These are phyloP conservation scores for apple (Malus domestica) DNA, from an alignment of 306 rosid genomes.

Conservation along the genomic window ASM211411v1 NC_041805.1:23569001-23569500, in stretches of 20 bases:
- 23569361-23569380: not conserved
- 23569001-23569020: conserved; percentile 64
- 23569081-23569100: conserved; percentile 9
- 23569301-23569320: not conserved
- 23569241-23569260: not conserved
- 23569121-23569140: not conserved
- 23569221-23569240: not conserved
- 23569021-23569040: conserved; percentile 93
- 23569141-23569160: not conserved
- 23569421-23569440: not conserved
- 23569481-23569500: not conserved
- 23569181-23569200: not conserved
- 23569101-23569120: not conserved
- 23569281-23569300: not conserved
- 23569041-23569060: conserved; percentile 86
- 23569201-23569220: not conserved
- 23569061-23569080: conserved; percentile 1
- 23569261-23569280: not conserved
- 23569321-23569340: not conserved
- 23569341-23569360: not conserved
- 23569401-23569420: not conserved
- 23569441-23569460: not conserved
- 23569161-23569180: not conserved
- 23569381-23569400: not conserved
- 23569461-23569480: not conserved